Conservation (phyloP, 345 rosid genomes). For the Trapa incisa region DNA sequence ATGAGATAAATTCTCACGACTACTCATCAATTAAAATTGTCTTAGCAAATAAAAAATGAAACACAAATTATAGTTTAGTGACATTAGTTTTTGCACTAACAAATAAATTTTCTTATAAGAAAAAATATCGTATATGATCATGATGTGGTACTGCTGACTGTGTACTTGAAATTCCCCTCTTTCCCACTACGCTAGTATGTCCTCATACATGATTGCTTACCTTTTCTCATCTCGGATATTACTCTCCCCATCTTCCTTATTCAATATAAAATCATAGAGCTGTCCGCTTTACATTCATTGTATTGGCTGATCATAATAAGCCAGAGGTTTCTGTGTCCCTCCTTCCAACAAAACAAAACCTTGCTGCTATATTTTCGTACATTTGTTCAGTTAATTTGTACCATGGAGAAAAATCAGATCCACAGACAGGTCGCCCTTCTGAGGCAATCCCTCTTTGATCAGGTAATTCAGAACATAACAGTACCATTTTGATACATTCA, state of each 20-base stretch:
- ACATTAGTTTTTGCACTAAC: too few species aligned
- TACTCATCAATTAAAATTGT: too few species aligned
- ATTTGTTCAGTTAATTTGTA: background rate
- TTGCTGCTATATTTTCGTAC: background rate
- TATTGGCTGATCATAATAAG: background rate
- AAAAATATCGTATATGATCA: too few species aligned
- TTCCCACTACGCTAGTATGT: background rate
- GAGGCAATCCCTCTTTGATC: slow-evolving; percentile 63
- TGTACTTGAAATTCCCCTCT: background rate
- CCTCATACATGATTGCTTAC: background rate
- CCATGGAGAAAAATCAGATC: slow-evolving; percentile 21
- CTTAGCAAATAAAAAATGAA: too few species aligned
- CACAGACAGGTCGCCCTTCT: slow-evolving; percentile 35
- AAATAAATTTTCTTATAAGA: too few species aligned
- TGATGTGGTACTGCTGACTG: background rate
- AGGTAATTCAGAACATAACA: slow-evolving; percentile 19
- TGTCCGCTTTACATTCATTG: background rate
- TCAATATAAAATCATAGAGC: background rate
- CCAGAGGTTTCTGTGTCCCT: background rate
- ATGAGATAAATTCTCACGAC: too few species aligned
- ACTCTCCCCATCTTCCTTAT: background rate
- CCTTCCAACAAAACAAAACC: background rate
- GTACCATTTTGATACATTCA: too few species aligned
- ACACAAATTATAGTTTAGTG: too few species aligned
- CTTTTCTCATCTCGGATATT: background rate